phyloP scores from a whole-genome alignment of 2,329 filamentous ascomycete species.

The Aspergillus persii region DNA sequence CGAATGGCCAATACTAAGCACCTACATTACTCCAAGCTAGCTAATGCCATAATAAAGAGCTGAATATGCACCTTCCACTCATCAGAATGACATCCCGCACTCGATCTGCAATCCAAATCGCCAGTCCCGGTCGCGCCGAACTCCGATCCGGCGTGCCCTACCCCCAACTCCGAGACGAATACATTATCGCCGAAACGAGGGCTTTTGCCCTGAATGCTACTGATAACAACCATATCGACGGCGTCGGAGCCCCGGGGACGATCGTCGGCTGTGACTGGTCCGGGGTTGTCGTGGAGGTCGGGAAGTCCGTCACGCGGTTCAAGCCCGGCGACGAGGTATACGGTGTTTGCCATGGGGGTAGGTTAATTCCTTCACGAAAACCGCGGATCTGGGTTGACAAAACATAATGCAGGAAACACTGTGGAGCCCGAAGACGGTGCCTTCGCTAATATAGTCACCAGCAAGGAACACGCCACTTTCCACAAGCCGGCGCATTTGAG shows the following conservation, averaged over 20 bases:
- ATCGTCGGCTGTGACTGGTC: constrained; percentile 5
- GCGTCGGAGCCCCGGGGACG: background rate
- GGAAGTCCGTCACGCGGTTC: background rate
- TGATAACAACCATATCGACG: background rate
- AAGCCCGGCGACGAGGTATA: constrained; percentile 2
- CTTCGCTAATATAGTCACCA: background rate
- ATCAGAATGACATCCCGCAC: background rate
- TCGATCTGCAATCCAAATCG: constrained; percentile 2
- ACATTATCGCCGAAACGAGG: constrained; percentile 1
- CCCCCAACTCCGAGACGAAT: background rate
- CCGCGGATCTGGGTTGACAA: background rate
- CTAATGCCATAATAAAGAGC: no score
- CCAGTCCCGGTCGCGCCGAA: background rate
- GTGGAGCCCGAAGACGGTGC: background rate
- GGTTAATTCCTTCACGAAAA: background rate
- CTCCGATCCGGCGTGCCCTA: background rate
- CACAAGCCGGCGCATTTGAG: background rate
- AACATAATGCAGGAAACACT: background rate
- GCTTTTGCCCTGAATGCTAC: constrained; percentile 3
- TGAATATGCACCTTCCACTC: background rate
- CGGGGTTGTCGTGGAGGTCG: background rate
- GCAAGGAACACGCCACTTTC: background rate
- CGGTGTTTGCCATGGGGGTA: background rate
- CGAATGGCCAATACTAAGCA: no score
- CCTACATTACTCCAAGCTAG: no score